Percentiles rank a stretch among this genome's conserved stretches.
Evolutionary conservation across 1,284 basidiomycete species (phyloP).

Genomic region (Trichosporon faecale): DNA sequence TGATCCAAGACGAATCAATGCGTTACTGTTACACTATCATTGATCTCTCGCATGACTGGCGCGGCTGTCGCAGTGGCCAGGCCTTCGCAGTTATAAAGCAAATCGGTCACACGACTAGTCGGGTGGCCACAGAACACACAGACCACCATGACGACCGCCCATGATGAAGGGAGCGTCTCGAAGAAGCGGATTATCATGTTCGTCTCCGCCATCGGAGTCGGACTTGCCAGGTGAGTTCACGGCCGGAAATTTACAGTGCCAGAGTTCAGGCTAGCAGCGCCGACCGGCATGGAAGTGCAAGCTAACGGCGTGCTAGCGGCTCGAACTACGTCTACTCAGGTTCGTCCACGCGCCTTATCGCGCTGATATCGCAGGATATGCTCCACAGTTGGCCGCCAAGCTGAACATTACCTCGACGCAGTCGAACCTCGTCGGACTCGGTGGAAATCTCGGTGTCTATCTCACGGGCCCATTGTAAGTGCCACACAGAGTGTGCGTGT

Average conservation of each 20-base stretch:
- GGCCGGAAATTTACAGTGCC: neutral
- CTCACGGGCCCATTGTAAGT: conserved; percentile 34
- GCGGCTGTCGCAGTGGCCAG: neutral
- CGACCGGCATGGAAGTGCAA: neutral
- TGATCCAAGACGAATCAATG: neutral
- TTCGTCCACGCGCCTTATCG: conserved; percentile 10
- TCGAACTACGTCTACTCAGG: conserved; percentile 63
- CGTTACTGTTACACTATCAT: neutral
- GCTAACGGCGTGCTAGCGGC: conserved; percentile 46
- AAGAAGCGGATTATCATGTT: conserved; percentile 20
- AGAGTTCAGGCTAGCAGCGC: neutral
- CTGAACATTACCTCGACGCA: conserved; percentile 70
- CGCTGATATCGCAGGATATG: conserved; percentile 60
- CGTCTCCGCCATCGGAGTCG: conserved; percentile 21
- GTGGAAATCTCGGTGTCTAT: conserved; percentile 51
- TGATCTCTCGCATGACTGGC: conserved; percentile 2
- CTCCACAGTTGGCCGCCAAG: conserved; percentile 68
- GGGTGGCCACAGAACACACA: neutral
- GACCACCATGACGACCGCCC: neutral
- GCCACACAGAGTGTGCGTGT: neutral
- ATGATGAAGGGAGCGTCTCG: neutral
- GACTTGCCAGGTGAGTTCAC: conserved; percentile 21
- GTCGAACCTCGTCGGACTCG: conserved; percentile 65
- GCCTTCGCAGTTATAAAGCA: neutral
- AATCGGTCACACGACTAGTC: neutral